Percentiles rank a stretch among this genome's conserved stretches.
Conservation (phyloP, 2,329 filamentous ascomycete genomes). For the Cladosporium austrohemisphaericum region DNA sequence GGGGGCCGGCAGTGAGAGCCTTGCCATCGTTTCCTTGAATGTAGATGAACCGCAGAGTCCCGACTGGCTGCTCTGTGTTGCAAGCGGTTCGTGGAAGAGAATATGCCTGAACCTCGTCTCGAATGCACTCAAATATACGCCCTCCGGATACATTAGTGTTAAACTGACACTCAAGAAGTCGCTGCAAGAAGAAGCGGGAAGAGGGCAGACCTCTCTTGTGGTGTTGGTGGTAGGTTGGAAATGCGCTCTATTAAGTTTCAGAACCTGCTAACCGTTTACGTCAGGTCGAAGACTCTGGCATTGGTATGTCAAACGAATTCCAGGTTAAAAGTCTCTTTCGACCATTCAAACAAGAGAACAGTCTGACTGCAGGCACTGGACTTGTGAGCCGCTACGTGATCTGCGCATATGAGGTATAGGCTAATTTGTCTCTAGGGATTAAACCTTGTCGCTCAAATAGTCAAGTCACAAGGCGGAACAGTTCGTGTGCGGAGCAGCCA, state of each 20-base stretch:
- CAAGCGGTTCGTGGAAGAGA: constrained; percentile 45
- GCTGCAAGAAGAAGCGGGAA: neutral
- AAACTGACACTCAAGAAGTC: constrained; percentile 17
- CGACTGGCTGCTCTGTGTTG: constrained; percentile 42
- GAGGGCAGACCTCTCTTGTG: neutral
- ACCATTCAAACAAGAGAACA: constrained; percentile 63
- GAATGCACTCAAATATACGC: constrained; percentile 49
- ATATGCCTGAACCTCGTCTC: constrained; percentile 48
- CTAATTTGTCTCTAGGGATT: constrained; percentile 38
- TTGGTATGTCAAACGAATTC: constrained; percentile 63
- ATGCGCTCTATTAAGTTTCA: too few relatives aligned
- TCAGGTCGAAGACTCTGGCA: constrained; percentile 59
- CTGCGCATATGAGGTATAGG: neutral
- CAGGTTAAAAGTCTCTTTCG: constrained; percentile 59
- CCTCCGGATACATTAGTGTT: constrained; percentile 40
- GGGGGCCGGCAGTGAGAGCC: constrained; percentile 28
- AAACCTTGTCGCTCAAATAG: constrained; percentile 59
- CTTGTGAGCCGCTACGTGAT: constrained; percentile 41
- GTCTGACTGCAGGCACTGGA: constrained; percentile 58
- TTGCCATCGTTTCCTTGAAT: constrained; percentile 39
- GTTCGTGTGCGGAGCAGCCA: constrained; percentile 41
- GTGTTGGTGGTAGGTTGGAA: neutral
- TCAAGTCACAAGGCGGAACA: constrained; percentile 55
- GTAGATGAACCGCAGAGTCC: constrained; percentile 34
- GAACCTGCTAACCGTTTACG: neutral